Conservation (phyloP, 1,284 basidiomycete species). For the Papiliotrema nemorosa region DNA sequence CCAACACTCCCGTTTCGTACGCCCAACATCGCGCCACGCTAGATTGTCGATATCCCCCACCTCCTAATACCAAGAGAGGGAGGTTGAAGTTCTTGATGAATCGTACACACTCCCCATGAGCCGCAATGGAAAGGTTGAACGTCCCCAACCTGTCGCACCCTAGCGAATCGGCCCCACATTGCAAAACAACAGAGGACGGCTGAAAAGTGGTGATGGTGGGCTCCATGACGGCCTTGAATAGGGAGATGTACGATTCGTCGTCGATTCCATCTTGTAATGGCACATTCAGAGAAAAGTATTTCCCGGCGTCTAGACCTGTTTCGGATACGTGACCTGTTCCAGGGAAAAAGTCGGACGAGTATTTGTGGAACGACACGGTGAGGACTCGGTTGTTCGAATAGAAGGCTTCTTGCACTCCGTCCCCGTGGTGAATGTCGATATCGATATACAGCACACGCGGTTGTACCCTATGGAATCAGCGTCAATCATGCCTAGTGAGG, state of each 20-base stretch:
- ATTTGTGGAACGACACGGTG: slow-evolving; percentile 99
- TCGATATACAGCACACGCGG: slow-evolving; percentile 93
- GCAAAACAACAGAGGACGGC: slow-evolving; percentile 87
- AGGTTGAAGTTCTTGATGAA: slow-evolving; percentile 90
- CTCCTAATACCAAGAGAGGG: slow-evolving; percentile 85
- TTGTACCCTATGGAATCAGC: no score
- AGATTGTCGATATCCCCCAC: slow-evolving; percentile 79
- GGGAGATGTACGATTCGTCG: slow-evolving; percentile 90
- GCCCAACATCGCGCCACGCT: slow-evolving; percentile 99
- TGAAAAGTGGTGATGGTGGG: slow-evolving; percentile 87
- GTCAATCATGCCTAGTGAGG: slow-evolving; percentile 2
- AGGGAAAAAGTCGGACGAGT: slow-evolving; percentile 97
- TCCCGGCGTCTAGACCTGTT: slow-evolving; percentile 76
- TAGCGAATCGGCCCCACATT: slow-evolving; percentile 95
- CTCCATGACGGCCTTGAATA: slow-evolving; percentile 95
- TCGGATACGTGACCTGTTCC: slow-evolving; percentile 91
- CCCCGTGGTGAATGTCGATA: slow-evolving; percentile 96
- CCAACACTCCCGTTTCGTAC: slow-evolving; percentile 93
- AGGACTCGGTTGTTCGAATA: slow-evolving; percentile 96
- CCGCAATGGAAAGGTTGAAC: slow-evolving; percentile 98
- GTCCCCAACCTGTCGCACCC: slow-evolving; percentile 92
- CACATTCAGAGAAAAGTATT: slow-evolving; percentile 94
- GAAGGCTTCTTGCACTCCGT: slow-evolving; percentile 95
- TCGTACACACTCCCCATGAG: slow-evolving; percentile 95
- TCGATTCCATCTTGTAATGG: slow-evolving; percentile 95